A percentile compares a stretch with the other conserved stretches of the same genome.
Evolutionary conservation across 179 eudicot genomes (phyloP).

Genomic region (Amaranthus tricolor): DNA sequence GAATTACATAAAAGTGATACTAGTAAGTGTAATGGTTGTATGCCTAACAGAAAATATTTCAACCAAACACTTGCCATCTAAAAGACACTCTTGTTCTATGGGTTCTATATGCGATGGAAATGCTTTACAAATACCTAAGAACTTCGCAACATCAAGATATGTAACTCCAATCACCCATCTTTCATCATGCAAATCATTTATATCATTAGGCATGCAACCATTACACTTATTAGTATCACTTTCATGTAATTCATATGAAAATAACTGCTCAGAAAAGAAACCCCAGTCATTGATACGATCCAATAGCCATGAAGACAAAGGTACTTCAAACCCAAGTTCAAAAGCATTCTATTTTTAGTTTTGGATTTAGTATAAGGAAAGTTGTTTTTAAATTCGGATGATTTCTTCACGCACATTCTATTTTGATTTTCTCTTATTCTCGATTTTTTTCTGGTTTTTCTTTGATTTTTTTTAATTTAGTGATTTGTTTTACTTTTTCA

Average conservation of each 20-base stretch:
- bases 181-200: background rate
- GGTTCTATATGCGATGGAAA: background rate
- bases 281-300: background rate
- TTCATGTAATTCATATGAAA: background rate
- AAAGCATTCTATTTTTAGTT: too few relatives aligned
- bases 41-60: slow-evolving; percentile 1
- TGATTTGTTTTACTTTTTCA: too few relatives aligned
- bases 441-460: too few relatives aligned
- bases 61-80: background rate
- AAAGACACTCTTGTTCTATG: background rate
- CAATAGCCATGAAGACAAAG: background rate
- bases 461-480: too few relatives aligned
- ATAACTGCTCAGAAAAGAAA: slow-evolving; percentile 2
- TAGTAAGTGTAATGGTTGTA: background rate
- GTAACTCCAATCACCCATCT: background rate
- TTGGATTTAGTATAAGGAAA: too few relatives aligned
- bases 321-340: background rate
- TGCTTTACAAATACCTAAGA: background rate
- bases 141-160: background rate
- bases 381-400: too few relatives aligned
- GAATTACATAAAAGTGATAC: background rate
- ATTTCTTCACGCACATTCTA: too few relatives aligned
- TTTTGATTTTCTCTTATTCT: too few relatives aligned
- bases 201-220: background rate
- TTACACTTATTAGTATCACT: background rate